Evolutionary conservation across 2,329 filamentous ascomycete species (phyloP), one percentile per base, ranked within the genome.

Genomic region (Fusarium sp.): DNA sequence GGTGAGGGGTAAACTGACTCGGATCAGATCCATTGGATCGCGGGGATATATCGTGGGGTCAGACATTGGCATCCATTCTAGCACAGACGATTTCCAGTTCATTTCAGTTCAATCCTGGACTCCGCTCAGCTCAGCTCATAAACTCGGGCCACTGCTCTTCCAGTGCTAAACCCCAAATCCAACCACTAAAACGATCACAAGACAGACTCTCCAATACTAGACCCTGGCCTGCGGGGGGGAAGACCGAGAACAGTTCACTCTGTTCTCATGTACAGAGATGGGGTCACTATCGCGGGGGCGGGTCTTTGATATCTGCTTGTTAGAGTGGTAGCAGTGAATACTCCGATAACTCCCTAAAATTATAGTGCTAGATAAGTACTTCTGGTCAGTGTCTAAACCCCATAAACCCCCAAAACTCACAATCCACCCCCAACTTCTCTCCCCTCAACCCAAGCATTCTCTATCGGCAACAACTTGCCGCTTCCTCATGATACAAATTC

Each of bases 401-500:
- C 13, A 14, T 18, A 40, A 57, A 59, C 66, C 63, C 68, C 62
- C 54, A 37, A 50, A 51, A 70, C 49, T 28, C 32, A 21, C 34
- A 71, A 37, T 40, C 30, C 67, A 64, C 68, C 68, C 68, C 68
- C 68, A 70, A 69, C 21, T 47, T 55, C 40, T 30, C 28, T 62
- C 66, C 25, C 49, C 63, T 51, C 41, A 40, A 57, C 27, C 34
- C 46, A 57, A 25, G 32, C 14, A 30, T 30, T 30, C 28, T 30
- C 28, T 30, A 66, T 49, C 61, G 57, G 56, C 66, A 60, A 69
- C 25, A 58, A 58, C 42, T 21, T 63, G 67, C 67, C 66, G 53
- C 18, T 50, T 41, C 30, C 66, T 70, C 68, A 70, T 70, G 68
- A 70, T 66, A 71, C 46, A 64, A 18, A 57, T 56, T 49, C 20